Base-by-base conservation (phyloP, 805 yeast species). In the Hanseniaspora taiwanica region DNA sequence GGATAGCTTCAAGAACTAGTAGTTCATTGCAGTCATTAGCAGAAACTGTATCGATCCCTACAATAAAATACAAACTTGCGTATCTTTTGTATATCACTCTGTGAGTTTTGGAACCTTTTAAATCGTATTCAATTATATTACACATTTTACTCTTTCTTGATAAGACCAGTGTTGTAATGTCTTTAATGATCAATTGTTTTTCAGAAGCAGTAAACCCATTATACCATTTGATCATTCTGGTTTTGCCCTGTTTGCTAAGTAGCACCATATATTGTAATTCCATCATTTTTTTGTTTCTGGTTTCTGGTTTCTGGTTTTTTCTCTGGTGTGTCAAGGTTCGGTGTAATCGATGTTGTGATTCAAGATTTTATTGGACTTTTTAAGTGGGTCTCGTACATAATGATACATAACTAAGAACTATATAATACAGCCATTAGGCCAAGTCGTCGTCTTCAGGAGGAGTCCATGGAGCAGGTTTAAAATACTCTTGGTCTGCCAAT, bases 71-170 rank as follows among this genome's bases (percentile, higher is more conserved):
- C 42, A 91, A 65, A 36, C 95, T 83, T 1, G 98, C 98, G 55
- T 91, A 91, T 47, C 97, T 71, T 49, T 94, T 71, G 58, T 91
- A 91, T 4, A 89, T 83, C 13, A 93, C 75, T 59, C 89, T 91
- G 39, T 54, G 67, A 2, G 41, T 40, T 14, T 36, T 42, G 18
- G 39, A 35, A n/a, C 23, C 36, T 12, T 18, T n/a, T 39, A 42
- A 37, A 47, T 77, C 78, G 57, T 84, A 82, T 57, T 87, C 97
- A 36, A 87, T 64, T 41, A 87, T 86, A 58, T 86, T 89, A 62
- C 97, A 87, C 97, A 91, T 89, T 60, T 84, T 86, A 23, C 94
- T 81, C 44, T 93, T 73, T 46, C 99, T 71, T 10, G 85, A 69
- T 35, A 93, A 72, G 20, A 91, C 83, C 32, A 85, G 63, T 2